phyloP scores from a whole-genome alignment of 75 land plant genomes.

The Larix kaempferi region DNA sequence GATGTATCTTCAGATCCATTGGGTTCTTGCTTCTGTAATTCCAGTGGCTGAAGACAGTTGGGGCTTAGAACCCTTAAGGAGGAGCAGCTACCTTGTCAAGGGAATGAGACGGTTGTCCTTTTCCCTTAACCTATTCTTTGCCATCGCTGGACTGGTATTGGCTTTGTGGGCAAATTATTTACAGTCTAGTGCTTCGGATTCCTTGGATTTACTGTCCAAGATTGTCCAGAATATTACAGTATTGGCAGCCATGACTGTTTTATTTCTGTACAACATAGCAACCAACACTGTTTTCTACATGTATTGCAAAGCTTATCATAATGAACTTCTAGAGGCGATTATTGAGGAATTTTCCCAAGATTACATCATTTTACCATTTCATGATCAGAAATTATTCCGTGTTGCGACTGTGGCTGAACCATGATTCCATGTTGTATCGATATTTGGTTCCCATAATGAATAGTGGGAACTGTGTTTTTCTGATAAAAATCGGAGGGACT shows the following conservation, averaged over 20 bases:
- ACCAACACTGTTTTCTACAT: slow-evolving; percentile 30
- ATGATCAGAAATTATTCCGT: slow-evolving; percentile 33
- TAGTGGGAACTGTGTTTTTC: neutral
- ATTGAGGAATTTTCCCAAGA: slow-evolving; percentile 35
- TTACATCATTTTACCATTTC: slow-evolving; percentile 35
- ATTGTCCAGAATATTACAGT: slow-evolving; percentile 21
- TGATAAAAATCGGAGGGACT: neutral
- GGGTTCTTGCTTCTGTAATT: slow-evolving; percentile 25
- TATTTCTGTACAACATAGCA: slow-evolving; percentile 18
- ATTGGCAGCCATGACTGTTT: slow-evolving; percentile 7
- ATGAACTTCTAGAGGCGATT: slow-evolving; percentile 33
- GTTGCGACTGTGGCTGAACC: slow-evolving; percentile 20
- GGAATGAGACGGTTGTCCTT: slow-evolving; percentile 21
- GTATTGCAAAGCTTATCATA: slow-evolving; percentile 38
- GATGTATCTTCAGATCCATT: slow-evolving; percentile 20
- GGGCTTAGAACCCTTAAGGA: slow-evolving; percentile 23
- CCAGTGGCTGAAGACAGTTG: slow-evolving; percentile 25
- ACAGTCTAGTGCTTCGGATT: slow-evolving; percentile 8
- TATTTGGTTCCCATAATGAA: neutral
- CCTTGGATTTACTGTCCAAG: neutral
- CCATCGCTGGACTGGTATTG: neutral
- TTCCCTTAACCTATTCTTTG: neutral
- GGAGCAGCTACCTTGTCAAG: slow-evolving; percentile 18
- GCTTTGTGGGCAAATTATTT: slow-evolving; percentile 2
- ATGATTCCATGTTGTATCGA: neutral